Evolutionary conservation across 2,329 filamentous ascomycete species (phyloP).

Genomic region (Fusarium papillatum): DNA sequence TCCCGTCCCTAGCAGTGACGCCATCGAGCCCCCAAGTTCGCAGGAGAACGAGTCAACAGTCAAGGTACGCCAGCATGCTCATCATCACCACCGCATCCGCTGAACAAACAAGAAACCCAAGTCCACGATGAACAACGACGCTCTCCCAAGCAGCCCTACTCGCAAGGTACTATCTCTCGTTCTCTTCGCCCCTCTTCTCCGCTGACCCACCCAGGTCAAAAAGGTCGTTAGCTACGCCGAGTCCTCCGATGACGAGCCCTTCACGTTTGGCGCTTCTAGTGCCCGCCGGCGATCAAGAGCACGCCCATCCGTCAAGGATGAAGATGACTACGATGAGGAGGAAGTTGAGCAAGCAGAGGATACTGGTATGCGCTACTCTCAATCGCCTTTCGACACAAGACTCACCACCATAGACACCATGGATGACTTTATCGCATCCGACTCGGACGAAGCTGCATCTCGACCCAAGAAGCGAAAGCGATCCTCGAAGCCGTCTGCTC

Average conservation of each 20-base stretch:
- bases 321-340: slow-evolving; percentile 81
- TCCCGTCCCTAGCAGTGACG: slow-evolving; percentile 86
- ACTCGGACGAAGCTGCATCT: slow-evolving; percentile 76
- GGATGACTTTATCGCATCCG: slow-evolving; percentile 89
- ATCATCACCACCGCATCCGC: slow-evolving; percentile 35
- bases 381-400: too few relatives aligned
- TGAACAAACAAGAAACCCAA: slow-evolving; percentile 59
- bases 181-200: neutral
- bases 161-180: slow-evolving; percentile 72
- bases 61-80: slow-evolving; percentile 30
- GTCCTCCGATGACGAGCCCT: slow-evolving; percentile 84
- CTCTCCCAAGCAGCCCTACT: slow-evolving; percentile 75
- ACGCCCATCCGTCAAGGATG: slow-evolving; percentile 74
- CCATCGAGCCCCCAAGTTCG: slow-evolving; percentile 74
- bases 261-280: slow-evolving; percentile 60
- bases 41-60: slow-evolving; percentile 68
- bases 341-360: slow-evolving; percentile 71
- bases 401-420: slow-evolving; percentile 70
- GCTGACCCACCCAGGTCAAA: slow-evolving; percentile 55
- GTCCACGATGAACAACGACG: slow-evolving; percentile 20
- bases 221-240: slow-evolving; percentile 85
- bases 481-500: slow-evolving; percentile 61
- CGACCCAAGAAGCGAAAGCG: slow-evolving; percentile 83
- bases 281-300: slow-evolving; percentile 56
- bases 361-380: slow-evolving; percentile 62